These are phyloP conservation scores for Auriscalpium vulgare DNA, from an alignment of 768 basidiomycete species.

Conservation along the genomic window DNA sequence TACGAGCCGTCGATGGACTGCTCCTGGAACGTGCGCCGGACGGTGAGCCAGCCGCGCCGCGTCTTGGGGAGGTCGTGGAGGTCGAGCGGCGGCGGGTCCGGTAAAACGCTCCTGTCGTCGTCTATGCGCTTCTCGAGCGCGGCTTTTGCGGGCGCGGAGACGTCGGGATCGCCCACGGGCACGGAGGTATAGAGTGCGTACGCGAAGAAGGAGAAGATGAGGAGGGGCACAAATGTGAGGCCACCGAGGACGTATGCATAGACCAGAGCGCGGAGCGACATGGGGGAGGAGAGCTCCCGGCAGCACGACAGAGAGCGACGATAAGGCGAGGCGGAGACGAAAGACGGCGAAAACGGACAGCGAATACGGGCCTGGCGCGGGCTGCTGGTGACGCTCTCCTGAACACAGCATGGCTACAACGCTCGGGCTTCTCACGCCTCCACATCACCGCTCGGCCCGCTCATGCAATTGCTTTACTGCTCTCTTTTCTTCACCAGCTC, in stretches of 20 bases:
- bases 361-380: neutral
- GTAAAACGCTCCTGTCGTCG: conserved; percentile 21
- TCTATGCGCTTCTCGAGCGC: conserved; percentile 9
- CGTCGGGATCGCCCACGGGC: conserved; percentile 57
- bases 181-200: conserved; percentile 77
- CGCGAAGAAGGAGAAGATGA: conserved; percentile 49
- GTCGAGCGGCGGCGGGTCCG: conserved; percentile 20
- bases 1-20: conserved; percentile 55
- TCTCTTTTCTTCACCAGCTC: too few relatives aligned
- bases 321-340: neutral
- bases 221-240: conserved; percentile 79
- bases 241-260: conserved; percentile 89
- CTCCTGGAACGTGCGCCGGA: conserved; percentile 75
- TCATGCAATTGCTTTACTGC: too few relatives aligned
- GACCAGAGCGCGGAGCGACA: conserved; percentile 64
- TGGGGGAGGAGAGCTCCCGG: conserved; percentile 20
- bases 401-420: too few relatives aligned
- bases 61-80: conserved; percentile 53
- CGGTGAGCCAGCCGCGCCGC: conserved; percentile 77
- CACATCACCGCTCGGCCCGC: too few relatives aligned
- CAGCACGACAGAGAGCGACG: neutral
- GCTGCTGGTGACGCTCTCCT: too few relatives aligned
- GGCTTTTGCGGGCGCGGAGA: conserved; percentile 29
- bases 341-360: neutral
- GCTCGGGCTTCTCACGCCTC: too few relatives aligned